A percentile compares a stretch with the other conserved stretches of the same genome.
Conservation (phyloP, 129 eudicot species). For the Tagetes patula region DNA sequence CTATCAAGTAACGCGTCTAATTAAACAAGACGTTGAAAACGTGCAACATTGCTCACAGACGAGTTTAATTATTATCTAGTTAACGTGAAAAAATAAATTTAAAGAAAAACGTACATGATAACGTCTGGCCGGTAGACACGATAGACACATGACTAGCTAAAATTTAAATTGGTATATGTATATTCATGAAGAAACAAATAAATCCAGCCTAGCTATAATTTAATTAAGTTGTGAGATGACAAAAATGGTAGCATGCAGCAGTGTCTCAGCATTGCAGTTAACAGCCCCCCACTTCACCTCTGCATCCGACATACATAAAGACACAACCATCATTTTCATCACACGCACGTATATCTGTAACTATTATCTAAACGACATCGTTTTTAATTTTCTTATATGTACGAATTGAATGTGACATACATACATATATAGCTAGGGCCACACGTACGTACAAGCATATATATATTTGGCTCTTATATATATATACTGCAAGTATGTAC, state of each 20-base stretch:
- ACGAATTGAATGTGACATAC: neutral
- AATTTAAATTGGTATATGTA: too few relatives aligned
- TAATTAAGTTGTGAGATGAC: conserved; percentile 5
- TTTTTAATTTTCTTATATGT: neutral
- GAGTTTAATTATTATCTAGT: too few relatives aligned
- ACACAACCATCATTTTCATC: conserved; percentile 7
- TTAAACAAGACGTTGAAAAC: too few relatives aligned
- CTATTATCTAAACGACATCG: neutral
- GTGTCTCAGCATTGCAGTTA: conserved; percentile 10
- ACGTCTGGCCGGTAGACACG: too few relatives aligned
- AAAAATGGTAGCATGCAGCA: conserved; percentile 17
- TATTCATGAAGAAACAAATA: conserved; percentile 11
- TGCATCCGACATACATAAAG: conserved; percentile 14
- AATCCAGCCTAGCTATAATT: conserved; percentile 5
- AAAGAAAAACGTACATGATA: too few relatives aligned
- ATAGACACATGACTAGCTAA: too few relatives aligned
- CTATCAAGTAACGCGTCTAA: too few relatives aligned
- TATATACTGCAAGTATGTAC: neutral
- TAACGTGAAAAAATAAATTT: too few relatives aligned
- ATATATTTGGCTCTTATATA: neutral
- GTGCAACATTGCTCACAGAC: too few relatives aligned
- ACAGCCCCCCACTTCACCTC: conserved; percentile 6
- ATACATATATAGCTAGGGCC: neutral
- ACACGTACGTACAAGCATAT: neutral
- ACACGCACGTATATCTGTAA: neutral